Conservation (phyloP, 1,139 yeast species). For the Kodamaea fungicola region DNA sequence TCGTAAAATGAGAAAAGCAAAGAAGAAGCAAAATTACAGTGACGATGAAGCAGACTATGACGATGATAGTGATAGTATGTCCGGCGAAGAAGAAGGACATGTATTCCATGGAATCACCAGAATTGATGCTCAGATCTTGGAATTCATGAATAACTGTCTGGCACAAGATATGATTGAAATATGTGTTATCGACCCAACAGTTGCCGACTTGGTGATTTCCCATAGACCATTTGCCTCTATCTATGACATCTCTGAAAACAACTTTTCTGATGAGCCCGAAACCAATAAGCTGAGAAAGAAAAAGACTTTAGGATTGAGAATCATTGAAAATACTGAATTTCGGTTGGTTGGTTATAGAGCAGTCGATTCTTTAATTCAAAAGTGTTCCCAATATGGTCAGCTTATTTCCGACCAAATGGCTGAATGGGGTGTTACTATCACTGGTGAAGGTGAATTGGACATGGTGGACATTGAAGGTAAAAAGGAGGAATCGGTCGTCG, state of each 20-base stretch:
- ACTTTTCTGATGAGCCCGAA: constrained; percentile 20
- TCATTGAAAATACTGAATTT: constrained; percentile 65
- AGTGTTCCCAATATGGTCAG: constrained; percentile 77
- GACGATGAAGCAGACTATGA: constrained; percentile 42
- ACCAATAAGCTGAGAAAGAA: constrained; percentile 33
- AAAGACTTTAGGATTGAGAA: constrained; percentile 63
- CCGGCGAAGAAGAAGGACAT: constrained; percentile 36
- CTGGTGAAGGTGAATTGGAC: constrained; percentile 62
- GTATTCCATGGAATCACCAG: constrained; percentile 42
- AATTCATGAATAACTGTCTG: constrained; percentile 76
- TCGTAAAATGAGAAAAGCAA: constrained; percentile 15
- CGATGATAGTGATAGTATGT: constrained; percentile 36
- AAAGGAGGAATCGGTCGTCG: constrained; percentile 22
- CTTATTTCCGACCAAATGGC: constrained; percentile 68
- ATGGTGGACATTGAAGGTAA: constrained; percentile 41
- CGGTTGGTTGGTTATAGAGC: constrained; percentile 89
- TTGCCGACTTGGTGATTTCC: constrained; percentile 58
- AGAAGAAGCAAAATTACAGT: constrained; percentile 19
- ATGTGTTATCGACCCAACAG: constrained; percentile 64
- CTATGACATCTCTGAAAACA: constrained; percentile 52
- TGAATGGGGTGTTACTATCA: constrained; percentile 80
- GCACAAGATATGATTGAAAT: constrained; percentile 76
- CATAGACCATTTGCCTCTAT: constrained; percentile 68
- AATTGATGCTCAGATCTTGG: constrained; percentile 63
- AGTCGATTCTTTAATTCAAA: constrained; percentile 81